These are phyloP conservation scores for Rubus parviflorus DNA, from an alignment of 306 rosid species.

Conservation along the genomic window DNA sequence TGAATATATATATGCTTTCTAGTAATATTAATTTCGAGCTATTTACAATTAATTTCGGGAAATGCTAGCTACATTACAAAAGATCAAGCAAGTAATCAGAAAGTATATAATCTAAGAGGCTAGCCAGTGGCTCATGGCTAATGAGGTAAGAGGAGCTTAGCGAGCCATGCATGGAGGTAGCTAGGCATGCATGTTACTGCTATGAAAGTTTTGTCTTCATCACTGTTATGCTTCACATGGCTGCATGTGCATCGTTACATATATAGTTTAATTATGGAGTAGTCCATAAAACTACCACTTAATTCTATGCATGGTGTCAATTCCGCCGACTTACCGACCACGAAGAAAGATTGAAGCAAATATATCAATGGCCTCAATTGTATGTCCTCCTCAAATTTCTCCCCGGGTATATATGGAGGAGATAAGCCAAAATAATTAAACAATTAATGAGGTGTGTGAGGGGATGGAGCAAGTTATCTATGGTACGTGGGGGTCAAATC, in stretches of 20 bases:
- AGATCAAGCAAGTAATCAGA: too few species aligned
- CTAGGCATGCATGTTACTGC: constrained; percentile 20
- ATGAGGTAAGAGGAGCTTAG: background rate
- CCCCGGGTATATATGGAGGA: background rate
- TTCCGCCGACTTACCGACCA: constrained; percentile 36
- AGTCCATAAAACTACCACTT: background rate
- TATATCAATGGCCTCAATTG: background rate
- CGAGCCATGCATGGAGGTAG: background rate
- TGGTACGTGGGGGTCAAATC: constrained; percentile 21
- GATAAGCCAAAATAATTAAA: background rate
- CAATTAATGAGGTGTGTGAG: constrained; percentile 17
- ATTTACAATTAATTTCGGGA: too few species aligned
- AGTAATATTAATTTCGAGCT: too few species aligned
- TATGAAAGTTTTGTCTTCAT: constrained; percentile 22
- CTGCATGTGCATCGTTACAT: constrained; percentile 27
- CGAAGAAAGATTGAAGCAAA: background rate
- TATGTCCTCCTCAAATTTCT: constrained; percentile 6
- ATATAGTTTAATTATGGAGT: too few species aligned
- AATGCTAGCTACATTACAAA: too few species aligned
- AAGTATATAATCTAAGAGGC: too few species aligned
- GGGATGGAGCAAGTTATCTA: constrained; percentile 10
- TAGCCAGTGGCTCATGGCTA: background rate
- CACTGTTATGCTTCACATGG: constrained; percentile 32
- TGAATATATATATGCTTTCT: too few species aligned
- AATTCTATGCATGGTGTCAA: background rate